Evolutionary conservation across 441 rosid species (phyloP).

Genomic region (Biscutella laevigata): DNA sequence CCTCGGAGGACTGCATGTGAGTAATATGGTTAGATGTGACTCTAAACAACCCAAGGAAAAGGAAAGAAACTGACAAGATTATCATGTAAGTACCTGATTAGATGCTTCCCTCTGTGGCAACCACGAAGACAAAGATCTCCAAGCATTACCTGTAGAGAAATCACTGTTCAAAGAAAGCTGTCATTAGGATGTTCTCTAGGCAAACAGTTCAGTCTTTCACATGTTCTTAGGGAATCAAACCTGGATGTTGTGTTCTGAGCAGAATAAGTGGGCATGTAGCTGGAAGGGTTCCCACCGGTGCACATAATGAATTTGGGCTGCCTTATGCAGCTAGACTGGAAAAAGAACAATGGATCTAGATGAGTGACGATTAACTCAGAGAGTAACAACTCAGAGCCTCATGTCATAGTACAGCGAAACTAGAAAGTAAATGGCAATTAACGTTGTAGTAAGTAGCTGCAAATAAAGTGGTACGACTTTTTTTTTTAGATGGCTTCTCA

Average conservation of each 20-base stretch:
- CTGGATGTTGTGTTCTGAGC: conserved; percentile 51
- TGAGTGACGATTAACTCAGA: not conserved
- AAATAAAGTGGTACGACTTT: not conserved
- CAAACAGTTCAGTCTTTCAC: conserved; percentile 4
- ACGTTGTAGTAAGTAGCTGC: not conserved
- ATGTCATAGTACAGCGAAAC: not conserved
- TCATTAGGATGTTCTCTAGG: conserved; percentile 2
- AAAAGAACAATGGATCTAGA: conserved; percentile 3
- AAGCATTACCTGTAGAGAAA: conserved; percentile 61
- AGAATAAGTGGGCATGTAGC: conserved; percentile 61
- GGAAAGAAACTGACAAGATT: not conserved
- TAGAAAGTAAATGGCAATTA: not conserved
- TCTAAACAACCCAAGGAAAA: not conserved
- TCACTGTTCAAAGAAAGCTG: conserved; percentile 40
- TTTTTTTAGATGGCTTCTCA: not conserved
- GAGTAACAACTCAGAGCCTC: conserved; percentile 2
- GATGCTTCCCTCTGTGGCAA: conserved; percentile 69
- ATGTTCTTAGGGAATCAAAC: conserved; percentile 28
- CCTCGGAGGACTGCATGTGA: conserved; percentile 48
- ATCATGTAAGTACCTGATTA: conserved; percentile 38
- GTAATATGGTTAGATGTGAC: not conserved
- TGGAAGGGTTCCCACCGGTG: conserved; percentile 71
- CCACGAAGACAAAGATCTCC: conserved; percentile 86
- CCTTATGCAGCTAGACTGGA: conserved; percentile 70
- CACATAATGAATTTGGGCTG: conserved; percentile 80